Conservation (phyloP, 2,329 filamentous ascomycete genomes). For the Claviceps africana region DNA sequence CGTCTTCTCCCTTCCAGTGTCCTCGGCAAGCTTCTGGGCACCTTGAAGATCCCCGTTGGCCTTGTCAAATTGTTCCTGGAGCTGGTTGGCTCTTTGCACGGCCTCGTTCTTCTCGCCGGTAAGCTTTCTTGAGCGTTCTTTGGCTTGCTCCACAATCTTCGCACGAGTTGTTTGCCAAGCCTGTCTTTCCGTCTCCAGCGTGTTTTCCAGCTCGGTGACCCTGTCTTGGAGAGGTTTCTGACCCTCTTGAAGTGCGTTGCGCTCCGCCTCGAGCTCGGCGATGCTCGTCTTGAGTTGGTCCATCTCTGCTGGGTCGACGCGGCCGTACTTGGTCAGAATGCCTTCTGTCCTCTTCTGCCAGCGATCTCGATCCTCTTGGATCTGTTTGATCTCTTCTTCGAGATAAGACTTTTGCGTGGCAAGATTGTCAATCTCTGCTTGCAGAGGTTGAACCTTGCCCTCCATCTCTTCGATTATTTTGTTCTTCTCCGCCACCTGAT, state of each 20-base stretch:
- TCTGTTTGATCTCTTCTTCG: constrained; percentile 74
- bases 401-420: constrained; percentile 69
- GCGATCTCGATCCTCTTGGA: constrained; percentile 81
- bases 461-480: constrained; percentile 62
- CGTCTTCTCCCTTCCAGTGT: constrained; percentile 18
- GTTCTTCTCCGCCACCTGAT: constrained; percentile 60
- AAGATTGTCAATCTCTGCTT: constrained; percentile 65
- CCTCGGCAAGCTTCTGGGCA: constrained; percentile 25
- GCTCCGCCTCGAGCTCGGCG: constrained; percentile 48
- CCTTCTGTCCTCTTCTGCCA: constrained; percentile 95
- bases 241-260: constrained; percentile 38
- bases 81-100: constrained; percentile 34
- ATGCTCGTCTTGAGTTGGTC: constrained; percentile 77
- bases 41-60: constrained; percentile 40
- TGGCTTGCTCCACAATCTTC: constrained; percentile 47
- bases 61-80: constrained; percentile 36
- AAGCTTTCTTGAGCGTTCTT: constrained; percentile 42
- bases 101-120: constrained; percentile 40
- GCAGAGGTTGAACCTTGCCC: constrained; percentile 65
- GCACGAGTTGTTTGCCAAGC: constrained; percentile 38
- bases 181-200: constrained; percentile 39
- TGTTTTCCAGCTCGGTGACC: constrained; percentile 36
- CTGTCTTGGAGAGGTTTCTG: constrained; percentile 39
- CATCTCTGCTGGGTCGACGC: constrained; percentile 84
- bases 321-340: constrained; percentile 90